A percentile compares a stretch with the other conserved stretches of the same genome.
These are phyloP conservation scores for Lathyrus sativus DNA, from an alignment of 306 rosid genomes.

Conservation along the genomic window DNA sequence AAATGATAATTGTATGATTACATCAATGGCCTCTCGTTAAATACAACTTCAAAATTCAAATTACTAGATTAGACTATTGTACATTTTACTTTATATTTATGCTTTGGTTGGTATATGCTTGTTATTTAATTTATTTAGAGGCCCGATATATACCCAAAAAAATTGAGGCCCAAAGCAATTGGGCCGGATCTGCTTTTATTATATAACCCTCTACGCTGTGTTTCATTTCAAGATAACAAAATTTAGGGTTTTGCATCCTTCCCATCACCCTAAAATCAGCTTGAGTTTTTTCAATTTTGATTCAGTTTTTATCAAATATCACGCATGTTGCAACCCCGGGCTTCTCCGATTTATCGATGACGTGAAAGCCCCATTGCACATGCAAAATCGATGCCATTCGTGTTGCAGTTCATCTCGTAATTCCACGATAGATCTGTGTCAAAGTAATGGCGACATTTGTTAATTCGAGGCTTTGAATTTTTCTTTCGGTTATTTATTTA, in stretches of 20 bases:
- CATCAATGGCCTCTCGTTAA: too few relatives aligned
- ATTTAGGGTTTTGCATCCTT: background rate
- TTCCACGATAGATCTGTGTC: conserved; percentile 51
- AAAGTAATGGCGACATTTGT: conserved; percentile 39
- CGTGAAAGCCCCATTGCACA: conserved; percentile 48
- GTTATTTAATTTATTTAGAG: too few relatives aligned
- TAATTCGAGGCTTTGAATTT: background rate
- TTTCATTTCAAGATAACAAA: fast-evolving
- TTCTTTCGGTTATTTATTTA: background rate
- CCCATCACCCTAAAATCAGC: too few relatives aligned
- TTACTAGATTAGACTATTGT: too few relatives aligned
- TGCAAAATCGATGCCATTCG: conserved; percentile 49
- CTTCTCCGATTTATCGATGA: conserved; percentile 40
- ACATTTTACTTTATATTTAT: too few relatives aligned
- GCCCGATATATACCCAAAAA: too few relatives aligned
- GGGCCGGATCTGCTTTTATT: background rate
- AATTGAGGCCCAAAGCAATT: too few relatives aligned
- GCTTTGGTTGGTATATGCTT: too few relatives aligned
- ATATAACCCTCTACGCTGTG: background rate
- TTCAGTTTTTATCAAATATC: background rate
- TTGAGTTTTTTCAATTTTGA: background rate
- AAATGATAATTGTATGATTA: too few relatives aligned
- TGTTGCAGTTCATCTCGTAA: conserved; percentile 49
- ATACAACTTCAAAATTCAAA: too few relatives aligned
- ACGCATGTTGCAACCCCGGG: conserved; percentile 54